phyloP scores from a whole-genome alignment of 768 basidiomycete species.

The Pholiota conissans region DNA sequence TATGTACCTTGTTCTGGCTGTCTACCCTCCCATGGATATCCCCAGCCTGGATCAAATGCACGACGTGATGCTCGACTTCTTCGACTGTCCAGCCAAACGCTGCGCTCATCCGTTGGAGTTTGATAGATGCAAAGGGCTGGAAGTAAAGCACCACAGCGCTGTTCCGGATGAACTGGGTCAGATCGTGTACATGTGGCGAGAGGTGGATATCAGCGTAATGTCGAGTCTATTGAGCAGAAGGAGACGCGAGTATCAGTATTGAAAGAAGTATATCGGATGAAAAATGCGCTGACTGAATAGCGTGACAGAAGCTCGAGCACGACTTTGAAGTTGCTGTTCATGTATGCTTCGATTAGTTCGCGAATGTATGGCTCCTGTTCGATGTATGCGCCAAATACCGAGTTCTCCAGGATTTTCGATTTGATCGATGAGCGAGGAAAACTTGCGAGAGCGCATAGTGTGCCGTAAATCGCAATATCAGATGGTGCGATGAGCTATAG shows the following conservation, averaged over 20 bases:
- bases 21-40: constrained; percentile 84
- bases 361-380: constrained; percentile 88
- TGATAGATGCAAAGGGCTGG: constrained; percentile 84
- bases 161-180: constrained; percentile 71
- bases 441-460: constrained; percentile 80
- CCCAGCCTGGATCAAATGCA: constrained; percentile 74
- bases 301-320: constrained; percentile 74
- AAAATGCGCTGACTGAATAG: constrained; percentile 57
- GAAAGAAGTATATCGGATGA: constrained; percentile 1
- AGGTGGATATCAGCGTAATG: constrained; percentile 82
- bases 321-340: constrained; percentile 82
- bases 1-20: constrained; percentile 77
- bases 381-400: constrained; percentile 71
- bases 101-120: constrained; percentile 77
- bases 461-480: constrained; percentile 87
- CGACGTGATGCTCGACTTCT: constrained; percentile 72
- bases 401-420: constrained; percentile 63
- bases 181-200: constrained; percentile 57
- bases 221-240: constrained; percentile 52
- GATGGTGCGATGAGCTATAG: constrained; percentile 69
- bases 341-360: constrained; percentile 83
- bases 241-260: background rate
- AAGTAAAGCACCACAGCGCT: constrained; percentile 87
- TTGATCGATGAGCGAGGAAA: constrained; percentile 72
- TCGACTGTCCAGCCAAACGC: constrained; percentile 84